Conservation (phyloP, 495 filamentous ascomycete genomes). For the Thozetella sp. region DNA sequence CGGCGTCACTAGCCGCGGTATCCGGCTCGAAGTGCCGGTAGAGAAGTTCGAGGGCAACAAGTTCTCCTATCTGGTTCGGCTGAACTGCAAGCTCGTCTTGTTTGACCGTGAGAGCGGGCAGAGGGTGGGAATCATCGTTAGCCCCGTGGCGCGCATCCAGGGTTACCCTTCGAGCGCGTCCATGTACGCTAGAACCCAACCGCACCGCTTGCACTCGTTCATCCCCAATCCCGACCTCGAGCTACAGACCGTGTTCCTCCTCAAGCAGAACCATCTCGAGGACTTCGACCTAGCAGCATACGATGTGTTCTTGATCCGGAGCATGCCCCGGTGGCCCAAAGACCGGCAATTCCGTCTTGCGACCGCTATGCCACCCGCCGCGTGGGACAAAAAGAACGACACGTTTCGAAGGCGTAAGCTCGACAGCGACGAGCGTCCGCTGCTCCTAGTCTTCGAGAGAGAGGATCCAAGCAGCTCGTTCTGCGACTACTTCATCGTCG, state of each 20-base stretch:
- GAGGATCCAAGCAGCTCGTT: not conserved
- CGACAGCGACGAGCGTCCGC: not conserved
- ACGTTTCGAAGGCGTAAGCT: not conserved
- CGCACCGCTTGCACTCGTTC: not conserved
- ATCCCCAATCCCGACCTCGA: not conserved
- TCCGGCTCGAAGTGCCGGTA: constrained; percentile 4
- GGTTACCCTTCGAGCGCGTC: constrained; percentile 1
- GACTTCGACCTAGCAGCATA: constrained; percentile 1
- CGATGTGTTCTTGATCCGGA: constrained; percentile 4
- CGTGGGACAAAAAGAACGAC: constrained; percentile 5
- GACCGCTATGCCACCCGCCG: not conserved
- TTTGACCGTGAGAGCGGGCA: constrained; percentile 2
- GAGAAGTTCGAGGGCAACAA: constrained; percentile 3
- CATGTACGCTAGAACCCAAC: constrained; percentile 4
- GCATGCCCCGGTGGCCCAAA: not conserved
- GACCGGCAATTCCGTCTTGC: not conserved
- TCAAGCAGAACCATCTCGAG: constrained; percentile 3
- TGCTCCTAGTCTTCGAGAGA: constrained; percentile 1
- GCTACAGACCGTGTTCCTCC: constrained; percentile 1
- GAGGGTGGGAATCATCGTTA: constrained; percentile 2
- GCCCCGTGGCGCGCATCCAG: not conserved
- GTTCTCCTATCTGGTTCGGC: not conserved
- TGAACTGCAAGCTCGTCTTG: constrained; percentile 4
- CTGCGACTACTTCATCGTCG: not conserved
- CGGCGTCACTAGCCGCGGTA: constrained; percentile 1